These are phyloP conservation scores for Mesembryanthemum crystallinum DNA, from an alignment of 148 eudicot genomes.

Conservation along the genomic window DNA sequence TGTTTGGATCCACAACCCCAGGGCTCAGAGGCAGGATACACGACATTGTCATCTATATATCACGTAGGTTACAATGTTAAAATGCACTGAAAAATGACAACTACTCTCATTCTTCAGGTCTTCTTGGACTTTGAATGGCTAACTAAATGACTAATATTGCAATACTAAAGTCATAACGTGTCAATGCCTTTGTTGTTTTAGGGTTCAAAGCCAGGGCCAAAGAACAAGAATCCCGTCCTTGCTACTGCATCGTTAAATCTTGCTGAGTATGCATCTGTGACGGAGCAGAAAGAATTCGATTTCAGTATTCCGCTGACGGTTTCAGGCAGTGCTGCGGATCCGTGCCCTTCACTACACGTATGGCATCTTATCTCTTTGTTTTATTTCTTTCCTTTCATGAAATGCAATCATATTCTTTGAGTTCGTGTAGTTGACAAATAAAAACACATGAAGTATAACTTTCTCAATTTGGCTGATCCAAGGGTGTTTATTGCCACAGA, in stretches of 20 bases:
- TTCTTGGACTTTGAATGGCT: neutral
- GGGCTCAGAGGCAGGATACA: no score
- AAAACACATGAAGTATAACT: no score
- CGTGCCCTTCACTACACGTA: constrained; percentile 55
- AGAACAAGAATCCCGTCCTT: constrained; percentile 51
- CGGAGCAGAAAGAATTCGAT: constrained; percentile 59
- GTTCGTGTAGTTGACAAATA: no score
- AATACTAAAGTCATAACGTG: neutral
- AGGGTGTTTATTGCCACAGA: constrained; percentile 42
- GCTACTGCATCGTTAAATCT: constrained; percentile 62
- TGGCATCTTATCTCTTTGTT: constrained; percentile 6
- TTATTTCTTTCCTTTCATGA: no score
- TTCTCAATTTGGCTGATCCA: no score
- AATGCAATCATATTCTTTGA: no score
- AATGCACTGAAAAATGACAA: no score
- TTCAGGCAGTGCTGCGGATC: constrained; percentile 44
- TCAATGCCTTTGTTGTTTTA: constrained; percentile 24
- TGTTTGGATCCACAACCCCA: neutral
- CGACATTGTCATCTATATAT: neutral
- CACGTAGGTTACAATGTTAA: neutral
- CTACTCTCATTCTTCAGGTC: neutral
- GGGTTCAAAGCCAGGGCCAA: constrained; percentile 57
- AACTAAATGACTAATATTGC: neutral
- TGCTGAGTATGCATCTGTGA: constrained; percentile 75
- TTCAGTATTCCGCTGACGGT: constrained; percentile 56